A percentile compares a stretch with the other conserved stretches of the same genome.
These are phyloP conservation scores for Hypericum androsaemum DNA, from an alignment of 345 rosid species.

Conservation along the genomic window DNA sequence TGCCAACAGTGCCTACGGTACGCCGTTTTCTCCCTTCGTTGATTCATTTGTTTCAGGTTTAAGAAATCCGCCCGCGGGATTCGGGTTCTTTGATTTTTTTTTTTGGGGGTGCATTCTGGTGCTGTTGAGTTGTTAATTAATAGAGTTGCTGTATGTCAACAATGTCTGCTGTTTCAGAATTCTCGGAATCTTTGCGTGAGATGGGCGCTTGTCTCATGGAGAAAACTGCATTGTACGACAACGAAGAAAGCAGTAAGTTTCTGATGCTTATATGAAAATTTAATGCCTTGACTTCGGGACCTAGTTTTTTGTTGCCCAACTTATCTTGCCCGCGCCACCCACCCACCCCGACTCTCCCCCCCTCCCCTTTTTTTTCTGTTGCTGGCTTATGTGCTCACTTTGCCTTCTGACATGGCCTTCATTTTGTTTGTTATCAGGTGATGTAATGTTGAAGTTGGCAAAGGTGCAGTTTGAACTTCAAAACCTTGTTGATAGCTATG, in stretches of 20 bases:
- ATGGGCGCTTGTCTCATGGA: slow-evolving; percentile 86
- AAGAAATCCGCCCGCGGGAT: no score
- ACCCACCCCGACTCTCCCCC: no score
- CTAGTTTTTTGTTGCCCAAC: no score
- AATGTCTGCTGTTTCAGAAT: slow-evolving; percentile 42
- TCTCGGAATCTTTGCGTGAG: slow-evolving; percentile 88
- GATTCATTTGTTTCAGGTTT: no score
- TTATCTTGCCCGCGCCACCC: no score
- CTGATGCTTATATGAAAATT: not conserved
- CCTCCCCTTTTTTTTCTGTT: no score
- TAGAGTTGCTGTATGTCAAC: not conserved
- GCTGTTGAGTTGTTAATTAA: not conserved
- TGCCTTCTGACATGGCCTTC: no score
- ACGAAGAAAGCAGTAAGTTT: slow-evolving; percentile 63
- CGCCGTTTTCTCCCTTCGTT: no score
- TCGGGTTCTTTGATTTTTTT: no score
- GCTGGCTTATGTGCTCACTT: no score
- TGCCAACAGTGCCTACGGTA: slow-evolving; percentile 93
- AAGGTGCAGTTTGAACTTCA: slow-evolving; percentile 80
- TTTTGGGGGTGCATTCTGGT: not conserved
- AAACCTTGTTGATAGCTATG: slow-evolving; percentile 80
- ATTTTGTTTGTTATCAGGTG: slow-evolving; percentile 40
- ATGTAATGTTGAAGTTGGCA: slow-evolving; percentile 61
- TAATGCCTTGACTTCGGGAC: not conserved
- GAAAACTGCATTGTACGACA: slow-evolving; percentile 57